Base-by-base conservation (phyloP, 352 stramenopile genomes). In the Phytopythium cucurbitacearum region DNA sequence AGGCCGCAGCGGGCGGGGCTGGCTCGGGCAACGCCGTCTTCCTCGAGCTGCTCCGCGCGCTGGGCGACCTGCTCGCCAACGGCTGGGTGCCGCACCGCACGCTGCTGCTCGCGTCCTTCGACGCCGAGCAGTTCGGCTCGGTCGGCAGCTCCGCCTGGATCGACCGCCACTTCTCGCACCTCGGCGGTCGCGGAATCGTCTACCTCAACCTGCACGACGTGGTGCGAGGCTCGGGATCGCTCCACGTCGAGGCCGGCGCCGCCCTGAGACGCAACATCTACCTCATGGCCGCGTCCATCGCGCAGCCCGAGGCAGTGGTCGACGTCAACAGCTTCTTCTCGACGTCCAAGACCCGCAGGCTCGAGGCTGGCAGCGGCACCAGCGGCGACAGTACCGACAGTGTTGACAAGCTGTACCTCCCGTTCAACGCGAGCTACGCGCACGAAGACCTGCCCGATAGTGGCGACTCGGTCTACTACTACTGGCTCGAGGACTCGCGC, bases 111-210 rank as follows among this genome's bases (percentile, higher is more conserved):
- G 80, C 80, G 15, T 89, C 75, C 2, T 90, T 92, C 41, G 81
- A 85, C 37, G 84, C 77, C 21, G 80, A 92, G 49, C 79, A 92
- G 57, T 91, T 86, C 51, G 84, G 84, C 12, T 77, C 81, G 0
- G 80, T 91, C 8, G 84, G 84, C 16, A 91, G 76, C 42, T 91
- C 84, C 2, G 76, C 89, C 56, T 92, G 84, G 84, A 92, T 94
- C 45, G 82, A 94, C 34, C 75, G 76, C 13, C 80, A 91, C 55
- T 74, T 76, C n/a, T 79, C 74, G 40, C 74, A 85, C 48, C 65
- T 87, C 36, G 64, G 65, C 4, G 74, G 76, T 11, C 80, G 76
- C 35, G 82, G 76, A 4, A 69, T 94, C 42, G 73, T 88, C 43
- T 92, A 91, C 40, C 36, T 94, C 33, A 82, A 91, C 57, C 47